Percentiles rank a stretch among this genome's conserved stretches.
Evolutionary conservation across 2,329 filamentous ascomycete genomes (phyloP).

Genomic region (Mycocentrospora acerina): DNA sequence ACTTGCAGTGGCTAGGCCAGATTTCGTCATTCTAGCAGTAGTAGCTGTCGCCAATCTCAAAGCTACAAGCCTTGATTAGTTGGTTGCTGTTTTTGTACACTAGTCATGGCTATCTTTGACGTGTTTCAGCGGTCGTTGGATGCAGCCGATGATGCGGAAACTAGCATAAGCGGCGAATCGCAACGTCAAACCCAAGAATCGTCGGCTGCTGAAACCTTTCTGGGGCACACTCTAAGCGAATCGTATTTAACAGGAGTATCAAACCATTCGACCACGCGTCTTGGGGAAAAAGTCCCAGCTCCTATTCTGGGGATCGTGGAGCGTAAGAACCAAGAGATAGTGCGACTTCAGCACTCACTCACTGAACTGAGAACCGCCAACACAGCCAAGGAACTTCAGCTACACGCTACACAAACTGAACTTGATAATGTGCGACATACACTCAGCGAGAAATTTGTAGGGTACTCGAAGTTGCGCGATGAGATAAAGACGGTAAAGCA

Average conservation of each 20-base stretch:
- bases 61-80: constrained; percentile 11
- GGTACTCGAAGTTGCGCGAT: constrained; percentile 30
- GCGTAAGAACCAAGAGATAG: constrained; percentile 29
- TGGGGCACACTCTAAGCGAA: constrained; percentile 21
- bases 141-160: constrained; percentile 16
- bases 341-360: constrained; percentile 29
- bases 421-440: constrained; percentile 32
- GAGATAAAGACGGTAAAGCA: constrained; percentile 36
- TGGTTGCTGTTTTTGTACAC: constrained; percentile 24
- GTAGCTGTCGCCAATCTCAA: neutral
- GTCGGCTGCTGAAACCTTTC: constrained; percentile 29
- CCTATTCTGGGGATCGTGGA: constrained; percentile 13
- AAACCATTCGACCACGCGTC: neutral
- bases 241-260: constrained; percentile 8
- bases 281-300: constrained; percentile 8
- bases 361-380: constrained; percentile 28
- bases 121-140: constrained; percentile 24
- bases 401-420: constrained; percentile 24
- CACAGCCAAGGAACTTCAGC: constrained; percentile 29
- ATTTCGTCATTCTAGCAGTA: constrained; percentile 22
- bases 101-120: constrained; percentile 38
- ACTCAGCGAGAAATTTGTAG: constrained; percentile 31
- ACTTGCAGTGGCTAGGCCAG: constrained; percentile 20
- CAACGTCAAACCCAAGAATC: constrained; percentile 8
- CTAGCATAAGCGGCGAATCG: constrained; percentile 18